Conservation (phyloP, 2,329 filamentous ascomycete species). For the Tolypocladium tundrense region DNA sequence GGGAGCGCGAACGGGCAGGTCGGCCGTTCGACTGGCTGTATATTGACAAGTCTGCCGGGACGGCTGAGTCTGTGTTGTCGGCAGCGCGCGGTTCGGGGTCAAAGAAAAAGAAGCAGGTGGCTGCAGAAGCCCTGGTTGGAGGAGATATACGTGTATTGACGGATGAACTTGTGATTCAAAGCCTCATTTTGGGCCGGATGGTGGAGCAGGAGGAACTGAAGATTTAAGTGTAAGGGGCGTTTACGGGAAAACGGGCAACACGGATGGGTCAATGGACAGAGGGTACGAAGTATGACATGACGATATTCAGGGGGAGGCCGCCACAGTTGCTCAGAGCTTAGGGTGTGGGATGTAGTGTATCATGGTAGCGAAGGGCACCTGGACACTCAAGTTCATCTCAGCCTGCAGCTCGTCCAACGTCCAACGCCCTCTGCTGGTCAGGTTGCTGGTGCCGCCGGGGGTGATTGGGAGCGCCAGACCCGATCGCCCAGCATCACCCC, state of each 20-base stretch:
- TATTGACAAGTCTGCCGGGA: slow-evolving; percentile 54
- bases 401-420: too few species aligned
- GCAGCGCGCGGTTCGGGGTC: slow-evolving; percentile 10
- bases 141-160: slow-evolving; percentile 58
- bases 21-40: slow-evolving; percentile 67
- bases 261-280: background rate
- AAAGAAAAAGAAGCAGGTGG: slow-evolving; percentile 32
- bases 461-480: too few species aligned
- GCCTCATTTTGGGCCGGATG: slow-evolving; percentile 74
- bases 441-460: too few species aligned
- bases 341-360: background rate
- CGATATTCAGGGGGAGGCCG: background rate
- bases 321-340: background rate
- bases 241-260: background rate
- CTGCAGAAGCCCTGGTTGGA: slow-evolving; percentile 17
- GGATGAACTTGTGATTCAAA: slow-evolving; percentile 86
- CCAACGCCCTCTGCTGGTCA: too few species aligned
- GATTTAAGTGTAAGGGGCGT: background rate
- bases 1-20: slow-evolving; percentile 35
- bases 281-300: background rate
- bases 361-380: background rate
- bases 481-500: too few species aligned
- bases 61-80: slow-evolving; percentile 38
- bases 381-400: background rate
- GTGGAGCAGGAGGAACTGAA: slow-evolving; percentile 49